These are phyloP conservation scores for Penicillium egyptiacum DNA, from an alignment of 495 filamentous ascomycete genomes.

Conservation along the genomic window DNA sequence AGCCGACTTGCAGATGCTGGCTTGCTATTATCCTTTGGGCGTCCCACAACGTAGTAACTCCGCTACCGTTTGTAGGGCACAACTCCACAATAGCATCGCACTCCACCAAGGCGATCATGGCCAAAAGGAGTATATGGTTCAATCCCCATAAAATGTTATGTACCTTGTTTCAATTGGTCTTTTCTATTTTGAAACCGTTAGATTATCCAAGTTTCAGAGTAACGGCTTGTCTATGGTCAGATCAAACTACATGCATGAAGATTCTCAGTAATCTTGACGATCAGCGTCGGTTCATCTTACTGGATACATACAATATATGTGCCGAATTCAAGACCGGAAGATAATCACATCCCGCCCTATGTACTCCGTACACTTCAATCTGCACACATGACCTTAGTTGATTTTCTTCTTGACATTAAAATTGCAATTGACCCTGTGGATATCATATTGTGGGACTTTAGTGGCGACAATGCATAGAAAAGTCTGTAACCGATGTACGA, in stretches of 20 bases:
- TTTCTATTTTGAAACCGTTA: background rate
- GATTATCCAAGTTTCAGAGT: background rate
- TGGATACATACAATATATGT: too few relatives aligned
- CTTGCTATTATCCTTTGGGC: background rate
- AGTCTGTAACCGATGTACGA: background rate
- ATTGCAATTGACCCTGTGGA: background rate
- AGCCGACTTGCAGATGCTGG: background rate
- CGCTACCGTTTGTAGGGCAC: background rate
- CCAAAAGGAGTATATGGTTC: background rate
- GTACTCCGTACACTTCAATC: background rate
- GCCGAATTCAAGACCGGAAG: background rate
- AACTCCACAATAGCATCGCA: background rate
- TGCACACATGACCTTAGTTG: background rate
- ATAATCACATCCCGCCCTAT: background rate
- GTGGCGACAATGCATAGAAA: background rate
- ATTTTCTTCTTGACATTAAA: background rate
- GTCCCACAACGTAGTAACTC: background rate
- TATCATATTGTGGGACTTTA: background rate
- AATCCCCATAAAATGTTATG: background rate
- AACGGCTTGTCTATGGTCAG: background rate
- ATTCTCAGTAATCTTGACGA: constrained; percentile 9
- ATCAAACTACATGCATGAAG: background rate
- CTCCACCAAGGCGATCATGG: background rate
- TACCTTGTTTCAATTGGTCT: background rate
- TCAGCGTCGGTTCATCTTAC: background rate